Evolutionary conservation across 257 asterid species (phyloP), one percentile per base, ranked within the genome.

Genomic region (Scutellaria baicalensis): DNA sequence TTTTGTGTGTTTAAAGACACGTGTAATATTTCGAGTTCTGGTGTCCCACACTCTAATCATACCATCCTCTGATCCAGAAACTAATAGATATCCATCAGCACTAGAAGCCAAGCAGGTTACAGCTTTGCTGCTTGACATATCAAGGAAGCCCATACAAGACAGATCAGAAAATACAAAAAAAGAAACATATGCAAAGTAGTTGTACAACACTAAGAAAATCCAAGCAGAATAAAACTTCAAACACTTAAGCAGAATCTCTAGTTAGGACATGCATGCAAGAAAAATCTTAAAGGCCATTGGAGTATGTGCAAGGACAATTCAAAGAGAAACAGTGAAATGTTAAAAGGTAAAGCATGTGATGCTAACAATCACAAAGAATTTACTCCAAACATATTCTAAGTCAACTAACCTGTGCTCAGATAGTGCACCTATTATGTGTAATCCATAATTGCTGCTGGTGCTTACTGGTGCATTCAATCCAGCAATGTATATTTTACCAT

Each of bases 11-110:
- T 80, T 86, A 43, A 88, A 80, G 61, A 80, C 78, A 4, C 93
- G 99, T 72, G 57, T 49, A 36, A 86, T 88, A 76, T 80, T 91
- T 64, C 79, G 79, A 48, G 84, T 84, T 77, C 79, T 85, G 33
- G 96, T 86, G 75, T 93, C 88, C 97, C 96, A 93, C 66, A 91
- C 88, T 75, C 96, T 86, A 72, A 93, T 68, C 89, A 85, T 81
- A 67, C 97, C 99, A 82, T 94, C 96, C 78, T 91, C 96, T 52
- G 97, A 88, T 67, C 96, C 97, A 80, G 96, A 89, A 48, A 85
- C 83, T 76, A 94, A 79, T 49, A 86, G 80, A 52, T 43, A 70
- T 21, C 97, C 96, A 72, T 89, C 95, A 72, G 76, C 82, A 70
- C 92, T 86, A 66, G 85, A 80, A 35, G 95, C 88, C 86, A 94